Evolutionary conservation across 169 alveolate species (phyloP), one percentile per base, ranked within the genome.

Genomic region (Plasmodium chabaudi): DNA sequence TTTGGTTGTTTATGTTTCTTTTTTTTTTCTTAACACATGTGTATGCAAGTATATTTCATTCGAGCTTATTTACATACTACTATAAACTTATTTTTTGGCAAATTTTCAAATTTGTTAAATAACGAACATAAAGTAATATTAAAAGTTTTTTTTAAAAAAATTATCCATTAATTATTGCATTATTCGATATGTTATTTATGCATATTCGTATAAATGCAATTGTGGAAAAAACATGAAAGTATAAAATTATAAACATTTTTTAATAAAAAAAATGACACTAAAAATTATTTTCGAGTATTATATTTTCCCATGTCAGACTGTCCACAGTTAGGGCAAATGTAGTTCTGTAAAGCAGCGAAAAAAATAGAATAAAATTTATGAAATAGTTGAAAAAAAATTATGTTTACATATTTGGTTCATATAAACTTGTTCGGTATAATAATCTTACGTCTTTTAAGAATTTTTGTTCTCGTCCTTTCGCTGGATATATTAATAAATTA

Each of bases 401-500:
- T 12, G n/a, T 5, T 5, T 34, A 34, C 55, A 4, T 65, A 13
- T 25, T 7, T 7, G 27, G 13, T 42, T 9, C 34, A 7, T 46
- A 39, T 56, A 53, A 42, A 42, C 49, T 27, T 44, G 5, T 44
- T 59, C 42, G 7, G 7, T 34, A 15, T 42, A 51, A 15, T 63
- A 7, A 7, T 27, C 90, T 75, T 69, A 93, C 96, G 69, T 89
- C 88, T 17, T 93, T 88, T 68, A 93, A 87, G 57, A 93, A 93
- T 77, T 77, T 88, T 34, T 92, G 93, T 57, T 93, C 96, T 39
- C 96, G 67, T 23, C 93, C 93, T 75, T 92, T 88, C 42, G 96
- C 94, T 13, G 96, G 96, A 91, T 86, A 93, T n/a, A 93, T 93
- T 39, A 92, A 88, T 73, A 86, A 88, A 44, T 93, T 93, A 27